phyloP scores from a whole-genome alignment of 2,329 filamentous ascomycete species.

The Trichoderma sp. region DNA sequence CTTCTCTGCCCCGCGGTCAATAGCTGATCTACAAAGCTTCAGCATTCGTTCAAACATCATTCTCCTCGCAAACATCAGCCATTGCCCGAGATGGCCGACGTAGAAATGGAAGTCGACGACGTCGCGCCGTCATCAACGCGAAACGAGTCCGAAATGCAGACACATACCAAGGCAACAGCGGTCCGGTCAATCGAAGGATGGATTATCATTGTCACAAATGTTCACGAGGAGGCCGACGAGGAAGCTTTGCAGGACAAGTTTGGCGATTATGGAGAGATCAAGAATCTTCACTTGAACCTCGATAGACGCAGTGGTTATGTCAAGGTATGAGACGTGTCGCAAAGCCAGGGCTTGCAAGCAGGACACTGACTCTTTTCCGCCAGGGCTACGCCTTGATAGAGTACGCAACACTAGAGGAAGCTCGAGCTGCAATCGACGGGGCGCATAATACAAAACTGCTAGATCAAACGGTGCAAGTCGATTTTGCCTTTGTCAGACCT shows the following conservation, averaged over 20 bases:
- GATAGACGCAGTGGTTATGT: constrained; percentile 82
- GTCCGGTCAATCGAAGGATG: constrained; percentile 86
- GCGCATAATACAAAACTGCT: constrained; percentile 75
- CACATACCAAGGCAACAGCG: constrained; percentile 70
- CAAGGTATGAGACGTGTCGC: constrained; percentile 55
- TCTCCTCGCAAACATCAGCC: neutral
- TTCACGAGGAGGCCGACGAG: constrained; percentile 83
- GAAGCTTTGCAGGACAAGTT: constrained; percentile 80
- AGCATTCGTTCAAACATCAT: neutral
- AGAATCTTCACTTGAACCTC: constrained; percentile 81
- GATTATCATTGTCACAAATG: constrained; percentile 84
- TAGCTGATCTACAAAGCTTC: neutral
- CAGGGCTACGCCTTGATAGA: constrained; percentile 85
- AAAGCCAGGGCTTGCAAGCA: neutral
- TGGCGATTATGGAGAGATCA: constrained; percentile 81
- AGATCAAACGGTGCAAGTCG: constrained; percentile 76
- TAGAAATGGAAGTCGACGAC: constrained; percentile 59
- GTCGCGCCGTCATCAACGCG: constrained; percentile 41
- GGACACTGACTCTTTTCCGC: neutral
- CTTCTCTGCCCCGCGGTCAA: constrained; percentile 11
- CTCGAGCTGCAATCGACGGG: constrained; percentile 76
- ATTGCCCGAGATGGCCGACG: constrained; percentile 47
- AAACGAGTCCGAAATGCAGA: constrained; percentile 66
- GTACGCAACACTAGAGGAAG: constrained; percentile 75
- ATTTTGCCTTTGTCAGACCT: constrained; percentile 82